phyloP scores from a whole-genome alignment of 441 rosid genomes.

The Adansonia grandidieri region DNA sequence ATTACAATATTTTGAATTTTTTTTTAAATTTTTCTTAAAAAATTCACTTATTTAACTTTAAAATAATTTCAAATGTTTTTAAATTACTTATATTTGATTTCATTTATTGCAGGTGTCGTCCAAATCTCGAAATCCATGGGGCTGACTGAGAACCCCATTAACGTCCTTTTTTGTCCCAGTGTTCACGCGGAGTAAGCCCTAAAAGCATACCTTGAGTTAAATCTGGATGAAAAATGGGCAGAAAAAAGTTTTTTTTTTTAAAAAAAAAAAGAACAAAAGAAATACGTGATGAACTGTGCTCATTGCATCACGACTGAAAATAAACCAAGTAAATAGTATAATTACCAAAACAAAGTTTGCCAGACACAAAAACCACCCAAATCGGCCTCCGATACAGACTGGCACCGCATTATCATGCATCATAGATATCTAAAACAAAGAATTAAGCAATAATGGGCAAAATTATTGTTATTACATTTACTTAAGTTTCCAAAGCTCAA shows the following conservation, averaged over 20 bases:
- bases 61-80: too few species aligned
- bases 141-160: too few species aligned
- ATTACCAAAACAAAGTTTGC: not conserved
- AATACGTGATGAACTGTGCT: not conserved
- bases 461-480: conserved; percentile 43
- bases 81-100: too few species aligned
- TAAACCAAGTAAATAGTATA: not conserved
- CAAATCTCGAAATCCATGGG: too few species aligned
- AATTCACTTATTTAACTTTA: too few species aligned
- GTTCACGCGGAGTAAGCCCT: too few species aligned
- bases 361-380: conserved; percentile 12
- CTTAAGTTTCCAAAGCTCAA: conserved; percentile 33
- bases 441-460: conserved; percentile 36
- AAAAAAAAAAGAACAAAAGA: not conserved
- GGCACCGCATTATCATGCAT: conserved; percentile 19
- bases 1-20: too few species aligned
- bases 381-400: not conserved
- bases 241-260: not conserved
- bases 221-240: not conserved
- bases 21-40: too few species aligned
- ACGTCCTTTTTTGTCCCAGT: too few species aligned
- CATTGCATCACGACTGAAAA: conserved; percentile 3
- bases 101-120: too few species aligned
- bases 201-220: not conserved
- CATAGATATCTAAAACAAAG: conserved; percentile 26